Evolutionary conservation across 1,139 yeast species (phyloP).

Genomic region (Debaryomycetaceae sp.): DNA sequence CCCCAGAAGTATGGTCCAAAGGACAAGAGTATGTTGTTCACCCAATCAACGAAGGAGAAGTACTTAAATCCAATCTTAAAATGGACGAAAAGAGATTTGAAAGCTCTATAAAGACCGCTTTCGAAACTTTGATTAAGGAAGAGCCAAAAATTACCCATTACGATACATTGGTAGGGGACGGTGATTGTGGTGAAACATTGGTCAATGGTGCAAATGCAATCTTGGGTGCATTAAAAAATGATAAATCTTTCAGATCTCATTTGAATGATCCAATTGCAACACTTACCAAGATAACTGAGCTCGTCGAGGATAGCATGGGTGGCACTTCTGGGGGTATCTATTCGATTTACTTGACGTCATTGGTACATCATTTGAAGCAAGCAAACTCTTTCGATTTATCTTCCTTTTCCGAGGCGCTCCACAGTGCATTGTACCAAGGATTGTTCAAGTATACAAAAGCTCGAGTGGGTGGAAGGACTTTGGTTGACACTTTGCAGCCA

Average conservation of each 20-base stretch:
- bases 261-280: slow-evolving; percentile 45
- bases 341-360: slow-evolving; percentile 65
- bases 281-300: slow-evolving; percentile 54
- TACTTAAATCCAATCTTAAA: slow-evolving; percentile 32
- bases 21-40: slow-evolving; percentile 21
- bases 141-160: slow-evolving; percentile 83
- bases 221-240: slow-evolving; percentile 46
- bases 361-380: slow-evolving; percentile 29
- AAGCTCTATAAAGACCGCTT: slow-evolving; percentile 44
- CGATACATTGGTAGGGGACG: slow-evolving; percentile 92
- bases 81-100: slow-evolving; percentile 41
- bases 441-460: slow-evolving; percentile 79
- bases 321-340: slow-evolving; percentile 96
- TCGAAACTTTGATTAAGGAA: slow-evolving; percentile 44
- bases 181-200: slow-evolving; percentile 93
- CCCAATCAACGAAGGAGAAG: slow-evolving; percentile 25
- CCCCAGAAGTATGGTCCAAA: slow-evolving; percentile 22
- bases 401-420: slow-evolving; percentile 26
- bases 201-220: slow-evolving; percentile 80
- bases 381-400: slow-evolving; percentile 35
- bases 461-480: slow-evolving; percentile 83
- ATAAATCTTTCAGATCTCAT: slow-evolving; percentile 23
- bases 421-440: slow-evolving; percentile 39
- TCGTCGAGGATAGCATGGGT: slow-evolving; percentile 89
- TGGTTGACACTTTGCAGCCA: slow-evolving; percentile 86